Conservation (phyloP, 331 rosid species). For the Arachis monticola region DNA sequence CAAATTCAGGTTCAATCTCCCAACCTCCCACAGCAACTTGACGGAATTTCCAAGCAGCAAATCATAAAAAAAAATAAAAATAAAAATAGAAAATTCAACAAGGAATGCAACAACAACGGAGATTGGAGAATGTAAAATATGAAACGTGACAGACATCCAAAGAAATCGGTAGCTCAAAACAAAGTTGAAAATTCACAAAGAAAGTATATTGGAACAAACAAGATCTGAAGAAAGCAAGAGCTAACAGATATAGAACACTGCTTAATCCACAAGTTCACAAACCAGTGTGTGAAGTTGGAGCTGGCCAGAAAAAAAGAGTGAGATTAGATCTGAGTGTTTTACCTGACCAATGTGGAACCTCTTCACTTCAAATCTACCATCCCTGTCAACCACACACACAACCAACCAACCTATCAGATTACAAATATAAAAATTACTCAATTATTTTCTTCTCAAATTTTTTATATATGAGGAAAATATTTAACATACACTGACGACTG, state of each 20-base stretch:
- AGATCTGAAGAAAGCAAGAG: constrained; percentile 49
- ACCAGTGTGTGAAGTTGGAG: constrained; percentile 24
- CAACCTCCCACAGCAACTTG: not conserved
- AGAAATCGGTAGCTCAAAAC: not conserved
- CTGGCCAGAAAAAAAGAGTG: constrained; percentile 14
- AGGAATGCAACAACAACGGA: constrained; percentile 1
- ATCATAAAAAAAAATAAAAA: constrained; percentile 22
- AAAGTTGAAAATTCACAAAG: not conserved
- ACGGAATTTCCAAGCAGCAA: not conserved
- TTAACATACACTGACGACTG: constrained; percentile 22
- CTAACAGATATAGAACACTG: not conserved
- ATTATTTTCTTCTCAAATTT: not conserved
- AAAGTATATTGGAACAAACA: constrained; percentile 43
- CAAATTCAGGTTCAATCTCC: constrained; percentile 21
- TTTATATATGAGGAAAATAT: constrained; percentile 33
- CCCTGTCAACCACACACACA: constrained; percentile 55
- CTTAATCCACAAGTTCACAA: constrained; percentile 41
- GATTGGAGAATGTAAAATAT: not conserved
- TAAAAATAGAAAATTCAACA: not conserved
- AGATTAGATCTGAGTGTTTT: constrained; percentile 74
- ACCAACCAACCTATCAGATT: constrained; percentile 40
- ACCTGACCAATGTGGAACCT: constrained; percentile 64
- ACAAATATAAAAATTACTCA: constrained; percentile 33
- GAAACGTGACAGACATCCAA: constrained; percentile 8
- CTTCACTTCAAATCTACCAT: constrained; percentile 61